Percentiles rank a stretch among this genome's conserved stretches.
Conservation (phyloP, 768 basidiomycete genomes). For the Amanita phalloides region DNA sequence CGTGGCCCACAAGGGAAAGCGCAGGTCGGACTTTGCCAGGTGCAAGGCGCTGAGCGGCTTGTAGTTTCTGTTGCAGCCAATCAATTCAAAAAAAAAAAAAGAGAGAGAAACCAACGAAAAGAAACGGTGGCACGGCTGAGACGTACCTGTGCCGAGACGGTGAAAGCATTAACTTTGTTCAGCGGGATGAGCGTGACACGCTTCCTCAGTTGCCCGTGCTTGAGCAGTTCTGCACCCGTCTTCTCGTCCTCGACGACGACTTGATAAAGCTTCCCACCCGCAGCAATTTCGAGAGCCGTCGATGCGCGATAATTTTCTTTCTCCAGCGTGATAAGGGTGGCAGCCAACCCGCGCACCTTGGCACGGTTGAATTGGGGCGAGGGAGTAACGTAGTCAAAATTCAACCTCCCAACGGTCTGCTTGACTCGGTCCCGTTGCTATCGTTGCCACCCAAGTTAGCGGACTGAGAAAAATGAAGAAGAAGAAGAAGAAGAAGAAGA, state of each 20-base stretch:
- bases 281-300: slow-evolving; percentile 88
- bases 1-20: slow-evolving; percentile 80
- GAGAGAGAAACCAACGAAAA: too few relatives aligned
- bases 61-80: slow-evolving; percentile 49
- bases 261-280: slow-evolving; percentile 83
- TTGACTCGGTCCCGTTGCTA: slow-evolving; percentile 57
- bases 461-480: not conserved
- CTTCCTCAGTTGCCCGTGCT: slow-evolving; percentile 65
- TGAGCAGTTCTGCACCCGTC: slow-evolving; percentile 76
- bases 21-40: slow-evolving; percentile 78
- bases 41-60: slow-evolving; percentile 59
- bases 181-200: slow-evolving; percentile 91
- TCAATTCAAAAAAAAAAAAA: not conserved
- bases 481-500: not conserved
- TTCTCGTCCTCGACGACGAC: slow-evolving; percentile 90
- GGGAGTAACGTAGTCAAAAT: slow-evolving; percentile 78
- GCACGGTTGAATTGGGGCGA: slow-evolving; percentile 69
- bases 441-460: not conserved
- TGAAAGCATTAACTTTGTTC: slow-evolving; percentile 74
- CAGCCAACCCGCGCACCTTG: slow-evolving; percentile 88
- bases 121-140: not conserved
- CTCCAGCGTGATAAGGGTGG: slow-evolving; percentile 72
- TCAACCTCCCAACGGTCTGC: slow-evolving; percentile 55
- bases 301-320: slow-evolving; percentile 64
- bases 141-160: slow-evolving; percentile 31